Evolutionary conservation across 306 rosid genomes (phyloP), one percentile per base, ranked within the genome.

Genomic region (Astragalus membranaceus): DNA sequence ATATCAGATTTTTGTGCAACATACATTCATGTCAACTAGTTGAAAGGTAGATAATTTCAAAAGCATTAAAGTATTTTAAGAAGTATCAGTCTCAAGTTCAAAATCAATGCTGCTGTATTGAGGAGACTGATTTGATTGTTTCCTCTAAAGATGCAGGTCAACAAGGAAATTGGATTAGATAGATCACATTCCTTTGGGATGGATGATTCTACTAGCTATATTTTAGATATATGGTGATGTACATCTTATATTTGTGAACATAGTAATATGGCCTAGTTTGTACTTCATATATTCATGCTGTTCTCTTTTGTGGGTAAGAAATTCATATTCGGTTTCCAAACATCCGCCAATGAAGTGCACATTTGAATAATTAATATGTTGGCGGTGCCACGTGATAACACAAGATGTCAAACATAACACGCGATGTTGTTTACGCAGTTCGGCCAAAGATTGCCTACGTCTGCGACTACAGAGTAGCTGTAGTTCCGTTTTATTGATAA

Each of bases 91-190:
- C n/a, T n/a, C n/a, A n/a, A n/a, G n/a, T n/a, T n/a, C n/a, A n/a
- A n/a, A n/a, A n/a, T n/a, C 23, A n/a, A 37, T 44, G 30, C 41
- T 73, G 26, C 54, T 50, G 15, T 29, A 14, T 63, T 4, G 44
- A 44, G 17, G 41, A 57, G 33, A 59, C 74, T 75, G 41, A 75
- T 65, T 58, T 1, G 36, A 20, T 49, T 49, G 67, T 78, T 69
- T 60, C 16, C 16, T 66, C 50, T 35, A 43, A 39, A 79, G 65
- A 51, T 69, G 74, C 78, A 78, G 88, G 84, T 78, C 29, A 64
- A 36, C 52, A 12, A 64, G 70, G 64, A 72, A 68, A 70, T 60
- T 46, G n/a, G n/a, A n/a, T n/a, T n/a, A n/a, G n/a, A n/a, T n/a
- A 66, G 75, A 59, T 67, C 73, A 52, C 32, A 74, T 43, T 70